phyloP scores from a whole-genome alignment of 2,329 filamentous ascomycete genomes.

The Hypoxylon rubiginosum region DNA sequence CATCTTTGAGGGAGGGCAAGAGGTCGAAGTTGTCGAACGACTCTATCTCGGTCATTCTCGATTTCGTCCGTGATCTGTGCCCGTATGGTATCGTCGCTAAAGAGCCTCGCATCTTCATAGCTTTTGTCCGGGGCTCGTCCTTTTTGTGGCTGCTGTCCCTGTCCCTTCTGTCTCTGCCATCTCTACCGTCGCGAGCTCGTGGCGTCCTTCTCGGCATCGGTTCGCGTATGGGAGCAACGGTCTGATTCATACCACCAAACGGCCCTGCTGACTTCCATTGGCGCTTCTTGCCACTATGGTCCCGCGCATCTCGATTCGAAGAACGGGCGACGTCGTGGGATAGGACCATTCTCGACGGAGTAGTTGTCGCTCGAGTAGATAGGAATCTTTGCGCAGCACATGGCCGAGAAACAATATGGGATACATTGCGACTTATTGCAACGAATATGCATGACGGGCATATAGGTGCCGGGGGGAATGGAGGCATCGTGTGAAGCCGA shows the following conservation, averaged over 20 bases:
- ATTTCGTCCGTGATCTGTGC: conserved; percentile 61
- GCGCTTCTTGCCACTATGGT: conserved; percentile 54
- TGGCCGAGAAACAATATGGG: conserved; percentile 37
- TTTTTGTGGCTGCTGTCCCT: conserved; percentile 52
- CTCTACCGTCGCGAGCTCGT: conserved; percentile 31
- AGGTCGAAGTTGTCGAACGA: conserved; percentile 86
- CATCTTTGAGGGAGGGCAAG: conserved; percentile 77
- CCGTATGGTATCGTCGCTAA: conserved; percentile 83
- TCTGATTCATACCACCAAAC: conserved; percentile 70
- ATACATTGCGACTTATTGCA: conserved; percentile 26
- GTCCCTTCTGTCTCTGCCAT: conserved; percentile 26
- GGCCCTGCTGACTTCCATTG: conserved; percentile 61
- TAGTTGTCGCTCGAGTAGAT: conserved; percentile 38
- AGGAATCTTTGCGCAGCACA: conserved; percentile 45
- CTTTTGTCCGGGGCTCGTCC: conserved; percentile 74
- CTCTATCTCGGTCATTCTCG: conserved; percentile 71
- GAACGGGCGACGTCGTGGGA: conserved; percentile 65
- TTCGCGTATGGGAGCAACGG: conserved; percentile 58
- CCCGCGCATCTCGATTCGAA: conserved; percentile 50
- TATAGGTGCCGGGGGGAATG: conserved; percentile 44
- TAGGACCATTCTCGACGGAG: conserved; percentile 70
- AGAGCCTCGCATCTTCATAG: conserved; percentile 92
- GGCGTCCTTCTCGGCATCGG: conserved; percentile 29
- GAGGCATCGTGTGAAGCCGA: conserved; percentile 37
- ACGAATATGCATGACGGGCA: conserved; percentile 50